A percentile compares a stretch with the other conserved stretches of the same genome.
Conservation (phyloP, 805 yeast species). For the Starmera amethionina region DNA sequence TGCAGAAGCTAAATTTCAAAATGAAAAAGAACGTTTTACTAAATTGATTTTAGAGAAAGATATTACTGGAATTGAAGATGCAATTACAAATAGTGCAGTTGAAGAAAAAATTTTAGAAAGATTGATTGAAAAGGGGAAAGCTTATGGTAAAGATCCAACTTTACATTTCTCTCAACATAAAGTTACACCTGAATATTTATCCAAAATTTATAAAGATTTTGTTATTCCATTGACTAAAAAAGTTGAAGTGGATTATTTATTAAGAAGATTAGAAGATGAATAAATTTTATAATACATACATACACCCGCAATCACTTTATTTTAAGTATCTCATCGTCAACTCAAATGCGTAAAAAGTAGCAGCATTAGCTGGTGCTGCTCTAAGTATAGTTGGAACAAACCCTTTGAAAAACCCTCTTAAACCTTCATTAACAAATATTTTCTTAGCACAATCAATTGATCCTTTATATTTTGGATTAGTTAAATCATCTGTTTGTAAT, state of each 20-base stretch:
- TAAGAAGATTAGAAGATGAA: slow-evolving; percentile 70
- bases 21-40: slow-evolving; percentile 54
- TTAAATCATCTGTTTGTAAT: slow-evolving; percentile 65
- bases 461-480: slow-evolving; percentile 48
- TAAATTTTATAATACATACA: neutral
- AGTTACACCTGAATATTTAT: slow-evolving; percentile 75
- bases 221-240: slow-evolving; percentile 91
- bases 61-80: slow-evolving; percentile 59
- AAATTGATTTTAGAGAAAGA: slow-evolving; percentile 58
- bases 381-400: slow-evolving; percentile 86
- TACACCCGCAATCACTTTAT: no score
- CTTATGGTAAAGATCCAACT: slow-evolving; percentile 84
- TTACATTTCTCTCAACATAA: slow-evolving; percentile 58
- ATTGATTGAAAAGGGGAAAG: slow-evolving; percentile 68
- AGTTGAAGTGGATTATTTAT: slow-evolving; percentile 86
- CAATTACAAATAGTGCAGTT: slow-evolving; percentile 81
- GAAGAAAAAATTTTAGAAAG: slow-evolving; percentile 78
- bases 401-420: slow-evolving; percentile 80
- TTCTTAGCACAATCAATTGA: slow-evolving; percentile 49
- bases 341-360: slow-evolving; percentile 92
- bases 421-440: slow-evolving; percentile 49
- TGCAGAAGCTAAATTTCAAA: slow-evolving; percentile 85
- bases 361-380: slow-evolving; percentile 98
- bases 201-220: slow-evolving; percentile 73
- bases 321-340: slow-evolving; percentile 66